A percentile compares a stretch with the other conserved stretches of the same genome.
These are phyloP conservation scores for Zalaria sp. DNA, from an alignment of 2,329 filamentous ascomycete species.

Conservation along the genomic window DNA sequence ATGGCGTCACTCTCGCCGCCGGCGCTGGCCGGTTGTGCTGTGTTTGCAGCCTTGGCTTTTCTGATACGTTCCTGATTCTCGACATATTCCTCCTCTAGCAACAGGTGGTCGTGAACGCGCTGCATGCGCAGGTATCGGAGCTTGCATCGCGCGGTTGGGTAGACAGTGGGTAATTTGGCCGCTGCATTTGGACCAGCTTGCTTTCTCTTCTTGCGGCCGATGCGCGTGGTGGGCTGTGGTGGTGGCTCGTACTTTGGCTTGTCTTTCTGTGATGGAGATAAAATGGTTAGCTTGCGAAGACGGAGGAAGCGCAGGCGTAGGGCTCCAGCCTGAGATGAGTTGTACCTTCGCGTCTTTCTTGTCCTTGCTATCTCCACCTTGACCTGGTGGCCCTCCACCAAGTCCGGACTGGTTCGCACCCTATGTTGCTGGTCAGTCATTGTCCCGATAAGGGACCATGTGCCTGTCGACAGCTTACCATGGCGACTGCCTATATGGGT, in stretches of 20 bases:
- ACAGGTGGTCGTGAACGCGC: conserved; percentile 89
- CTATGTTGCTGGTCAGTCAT: conserved; percentile 26
- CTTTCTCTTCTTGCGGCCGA: conserved; percentile 98
- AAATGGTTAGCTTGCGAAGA: background rate
- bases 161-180: conserved; percentile 86
- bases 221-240: conserved; percentile 87
- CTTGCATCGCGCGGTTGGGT: conserved; percentile 94
- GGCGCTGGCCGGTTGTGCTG: conserved; percentile 40
- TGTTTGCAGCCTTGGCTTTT: conserved; percentile 76
- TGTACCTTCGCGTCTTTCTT: conserved; percentile 60
- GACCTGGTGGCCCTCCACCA: conserved; percentile 49
- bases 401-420: conserved; percentile 81
- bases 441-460: too few relatives aligned
- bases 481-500: background rate
- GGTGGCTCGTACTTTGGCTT: conserved; percentile 99
- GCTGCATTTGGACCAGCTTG: conserved; percentile 82
- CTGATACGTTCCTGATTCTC: conserved; percentile 95
- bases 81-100: conserved; percentile 96
- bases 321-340: background rate
- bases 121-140: conserved; percentile 95
- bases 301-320: background rate
- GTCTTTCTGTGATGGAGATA: conserved; percentile 58
- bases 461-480: conserved; percentile 2
- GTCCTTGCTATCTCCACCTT: conserved; percentile 61
- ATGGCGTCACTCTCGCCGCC: conserved; percentile 58